phyloP scores from a whole-genome alignment of 2,329 filamentous ascomycete genomes.

The Stagonosporopsis vannaccii region DNA sequence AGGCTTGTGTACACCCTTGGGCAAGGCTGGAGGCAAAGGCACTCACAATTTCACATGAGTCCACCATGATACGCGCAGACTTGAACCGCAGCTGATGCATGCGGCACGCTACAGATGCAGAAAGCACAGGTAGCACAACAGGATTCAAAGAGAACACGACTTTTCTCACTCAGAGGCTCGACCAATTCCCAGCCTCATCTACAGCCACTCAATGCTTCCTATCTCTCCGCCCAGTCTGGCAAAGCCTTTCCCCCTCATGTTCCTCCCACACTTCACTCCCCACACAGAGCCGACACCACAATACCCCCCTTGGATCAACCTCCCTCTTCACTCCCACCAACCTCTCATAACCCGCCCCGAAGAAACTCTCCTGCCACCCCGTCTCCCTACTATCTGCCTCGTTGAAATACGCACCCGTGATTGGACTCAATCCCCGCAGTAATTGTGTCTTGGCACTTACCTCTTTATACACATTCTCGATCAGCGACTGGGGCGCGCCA shows the following conservation, averaged over 20 bases:
- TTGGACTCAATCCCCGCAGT: constrained; percentile 26
- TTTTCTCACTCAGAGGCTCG: not conserved
- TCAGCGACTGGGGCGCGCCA: constrained; percentile 6
- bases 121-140: too few species aligned
- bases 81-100: too few species aligned
- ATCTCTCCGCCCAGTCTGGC: not conserved
- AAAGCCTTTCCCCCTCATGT: constrained; percentile 27
- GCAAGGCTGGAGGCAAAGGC: too few species aligned
- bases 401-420: constrained; percentile 41
- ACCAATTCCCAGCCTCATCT: not conserved
- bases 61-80: too few species aligned
- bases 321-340: constrained; percentile 30
- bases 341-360: constrained; percentile 25
- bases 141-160: too few species aligned
- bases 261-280: constrained; percentile 36
- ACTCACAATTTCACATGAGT: too few species aligned
- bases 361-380: constrained; percentile 38
- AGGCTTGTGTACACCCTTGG: too few species aligned
- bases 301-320: constrained; percentile 29
- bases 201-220: not conserved
- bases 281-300: constrained; percentile 38
- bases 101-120: too few species aligned
- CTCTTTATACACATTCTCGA: constrained; percentile 27
- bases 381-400: constrained; percentile 35
- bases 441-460: constrained; percentile 27